Evolutionary conservation across 2,329 filamentous ascomycete genomes (phyloP).

Genomic region (Niveomyces coronatus): DNA sequence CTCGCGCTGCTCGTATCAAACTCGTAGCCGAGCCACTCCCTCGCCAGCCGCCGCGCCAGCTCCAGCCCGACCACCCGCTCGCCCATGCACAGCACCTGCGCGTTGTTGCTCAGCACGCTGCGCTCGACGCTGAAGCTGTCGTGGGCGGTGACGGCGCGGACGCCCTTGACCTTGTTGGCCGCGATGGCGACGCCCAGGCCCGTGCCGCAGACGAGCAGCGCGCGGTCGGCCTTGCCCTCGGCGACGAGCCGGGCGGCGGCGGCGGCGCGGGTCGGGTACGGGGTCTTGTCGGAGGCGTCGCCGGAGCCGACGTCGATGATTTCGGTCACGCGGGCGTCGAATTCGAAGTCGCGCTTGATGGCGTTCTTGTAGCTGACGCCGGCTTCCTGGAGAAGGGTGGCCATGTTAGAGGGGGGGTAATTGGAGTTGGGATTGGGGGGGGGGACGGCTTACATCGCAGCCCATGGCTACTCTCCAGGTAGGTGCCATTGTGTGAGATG

Average conservation of each 20-base stretch:
- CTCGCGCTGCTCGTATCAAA: conserved; percentile 53
- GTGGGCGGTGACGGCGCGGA: conserved; percentile 81
- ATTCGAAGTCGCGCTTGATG: conserved; percentile 62
- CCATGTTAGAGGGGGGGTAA: conserved; percentile 3
- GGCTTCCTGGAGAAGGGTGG: conserved; percentile 41
- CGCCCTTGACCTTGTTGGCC: conserved; percentile 80
- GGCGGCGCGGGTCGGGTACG: conserved; percentile 71
- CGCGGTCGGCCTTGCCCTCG: conserved; percentile 60
- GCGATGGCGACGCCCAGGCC: conserved; percentile 78
- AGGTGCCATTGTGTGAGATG: conserved; percentile 28
- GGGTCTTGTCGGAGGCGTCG: conserved; percentile 58
- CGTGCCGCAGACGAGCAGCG: conserved; percentile 75
- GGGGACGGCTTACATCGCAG: conserved; percentile 36
- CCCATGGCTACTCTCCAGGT: conserved; percentile 44
- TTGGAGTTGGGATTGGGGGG: not conserved
- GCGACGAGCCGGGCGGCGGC: conserved; percentile 56
- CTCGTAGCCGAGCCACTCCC: conserved; percentile 75
- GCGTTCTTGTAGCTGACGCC: conserved; percentile 70
- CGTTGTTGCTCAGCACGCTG: conserved; percentile 72
- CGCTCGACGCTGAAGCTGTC: conserved; percentile 78
- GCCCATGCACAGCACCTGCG: conserved; percentile 79
- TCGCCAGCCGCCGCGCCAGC: conserved; percentile 63
- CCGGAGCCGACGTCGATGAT: conserved; percentile 68
- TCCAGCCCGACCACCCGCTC: conserved; percentile 76
- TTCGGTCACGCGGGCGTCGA: conserved; percentile 53